phyloP scores from a whole-genome alignment of 1,284 basidiomycete genomes.

The Microbotryomycetes sp. region DNA sequence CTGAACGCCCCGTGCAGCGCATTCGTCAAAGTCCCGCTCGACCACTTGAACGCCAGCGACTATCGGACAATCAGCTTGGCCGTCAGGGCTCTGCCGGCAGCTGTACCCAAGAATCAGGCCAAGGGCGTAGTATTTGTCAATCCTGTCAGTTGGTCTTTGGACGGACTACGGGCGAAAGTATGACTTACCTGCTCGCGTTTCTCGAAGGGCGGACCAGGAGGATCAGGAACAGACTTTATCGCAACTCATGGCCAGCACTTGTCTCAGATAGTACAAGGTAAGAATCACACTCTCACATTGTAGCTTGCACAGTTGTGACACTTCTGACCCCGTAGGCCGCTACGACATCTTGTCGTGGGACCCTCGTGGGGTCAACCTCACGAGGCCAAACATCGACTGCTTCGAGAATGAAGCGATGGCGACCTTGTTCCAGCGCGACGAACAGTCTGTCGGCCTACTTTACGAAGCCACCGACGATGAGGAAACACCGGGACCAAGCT shows the following conservation, averaged over 20 bases:
- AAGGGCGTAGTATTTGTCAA: neutral
- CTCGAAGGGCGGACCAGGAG: neutral
- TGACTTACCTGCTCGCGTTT: too few relatives aligned
- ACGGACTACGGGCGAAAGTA: too few relatives aligned
- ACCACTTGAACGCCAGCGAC: neutral
- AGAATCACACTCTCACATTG: neutral
- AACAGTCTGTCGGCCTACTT: constrained; percentile 13
- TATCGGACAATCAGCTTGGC: neutral
- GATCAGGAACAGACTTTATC: neutral
- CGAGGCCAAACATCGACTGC: constrained; percentile 21
- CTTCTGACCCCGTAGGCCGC: too few relatives aligned
- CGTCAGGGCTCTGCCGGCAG: neutral
- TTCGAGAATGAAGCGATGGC: constrained; percentile 12
- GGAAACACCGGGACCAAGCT: neutral
- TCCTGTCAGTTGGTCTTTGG: neutral
- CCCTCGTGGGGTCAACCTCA: constrained; percentile 32
- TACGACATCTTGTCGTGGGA: constrained; percentile 33
- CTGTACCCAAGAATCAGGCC: neutral
- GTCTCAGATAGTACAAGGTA: neutral
- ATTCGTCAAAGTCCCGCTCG: neutral
- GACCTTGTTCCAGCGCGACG: constrained; percentile 9
- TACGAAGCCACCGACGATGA: constrained; percentile 2
- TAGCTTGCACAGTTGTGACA: too few relatives aligned
- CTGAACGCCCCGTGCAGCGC: neutral
- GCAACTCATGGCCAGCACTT: neutral